Conservation (phyloP, 768 basidiomycete genomes). For the Nidularia pulvinata region DNA sequence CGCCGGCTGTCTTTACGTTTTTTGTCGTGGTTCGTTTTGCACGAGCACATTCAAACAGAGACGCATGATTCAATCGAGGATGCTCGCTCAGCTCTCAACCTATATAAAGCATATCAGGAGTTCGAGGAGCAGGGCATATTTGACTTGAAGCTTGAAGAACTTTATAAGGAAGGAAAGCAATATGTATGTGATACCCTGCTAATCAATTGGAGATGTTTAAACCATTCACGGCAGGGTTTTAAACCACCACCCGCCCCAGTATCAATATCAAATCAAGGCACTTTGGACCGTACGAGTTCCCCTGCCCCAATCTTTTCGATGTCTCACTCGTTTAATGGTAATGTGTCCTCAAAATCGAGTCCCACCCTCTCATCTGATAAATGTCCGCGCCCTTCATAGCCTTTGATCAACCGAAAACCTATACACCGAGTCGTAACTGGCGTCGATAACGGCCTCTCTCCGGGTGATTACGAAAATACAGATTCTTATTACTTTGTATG, state of each 20-base stretch:
- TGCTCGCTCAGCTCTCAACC: slow-evolving; percentile 79
- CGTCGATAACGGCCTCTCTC: too few species aligned
- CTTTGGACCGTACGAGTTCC: background rate
- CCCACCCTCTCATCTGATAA: too few species aligned
- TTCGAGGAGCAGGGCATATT: slow-evolving; percentile 78
- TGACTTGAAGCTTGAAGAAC: slow-evolving; percentile 85
- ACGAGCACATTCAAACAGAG: slow-evolving; percentile 90
- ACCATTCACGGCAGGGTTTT: slow-evolving; percentile 40
- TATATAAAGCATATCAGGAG: slow-evolving; percentile 81
- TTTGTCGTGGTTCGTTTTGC: slow-evolving; percentile 91
- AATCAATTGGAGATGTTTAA: background rate
- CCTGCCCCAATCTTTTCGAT: slow-evolving; percentile 1
- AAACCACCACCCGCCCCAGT: slow-evolving; percentile 42
- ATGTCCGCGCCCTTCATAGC: too few species aligned
- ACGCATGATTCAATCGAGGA: slow-evolving; percentile 99
- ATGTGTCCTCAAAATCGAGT: too few species aligned
- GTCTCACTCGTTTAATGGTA: too few species aligned
- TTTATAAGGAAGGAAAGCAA: slow-evolving; percentile 78
- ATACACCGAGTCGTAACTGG: too few species aligned
- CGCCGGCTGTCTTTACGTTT: slow-evolving; percentile 91
- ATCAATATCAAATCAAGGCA: slow-evolving; percentile 2
- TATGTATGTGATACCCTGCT: slow-evolving; percentile 44
- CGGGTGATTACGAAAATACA: too few species aligned
- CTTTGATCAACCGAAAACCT: too few species aligned
- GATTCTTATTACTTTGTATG: too few species aligned